phyloP scores from a whole-genome alignment of 2,329 filamentous ascomycete genomes.

The Fusarium acutatum region DNA sequence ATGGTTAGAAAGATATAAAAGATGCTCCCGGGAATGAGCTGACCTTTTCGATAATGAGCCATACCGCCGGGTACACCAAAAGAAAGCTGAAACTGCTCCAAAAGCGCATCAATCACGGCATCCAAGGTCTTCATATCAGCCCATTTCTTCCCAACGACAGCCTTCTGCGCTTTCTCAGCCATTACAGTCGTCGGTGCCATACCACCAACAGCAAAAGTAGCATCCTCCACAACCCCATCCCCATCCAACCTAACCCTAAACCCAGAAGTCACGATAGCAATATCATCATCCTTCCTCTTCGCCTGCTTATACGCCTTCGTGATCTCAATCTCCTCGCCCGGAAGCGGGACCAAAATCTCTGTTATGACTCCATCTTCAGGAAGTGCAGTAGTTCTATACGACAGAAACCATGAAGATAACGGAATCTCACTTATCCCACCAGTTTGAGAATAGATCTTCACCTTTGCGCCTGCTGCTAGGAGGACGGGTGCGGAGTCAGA shows the following conservation, averaged over 20 bases:
- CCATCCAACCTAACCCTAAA: neutral
- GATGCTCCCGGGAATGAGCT: rapidly evolving
- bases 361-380: neutral
- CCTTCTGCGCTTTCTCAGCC: neutral
- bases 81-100: neutral
- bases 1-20: rapidly evolving
- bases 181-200: neutral
- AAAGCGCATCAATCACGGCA: neutral
- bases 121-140: neutral
- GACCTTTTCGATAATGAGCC: neutral
- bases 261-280: neutral
- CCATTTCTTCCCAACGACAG: neutral
- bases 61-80: neutral
- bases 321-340: neutral
- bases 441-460: neutral
- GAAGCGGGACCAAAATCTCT: neutral
- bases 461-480: neutral
- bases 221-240: neutral
- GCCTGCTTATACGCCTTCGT: neutral
- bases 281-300: neutral
- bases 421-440: neutral
- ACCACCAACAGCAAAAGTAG: neutral
- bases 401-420: neutral
- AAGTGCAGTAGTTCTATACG: neutral
- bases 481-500: neutral